Conservation (phyloP, 331 rosid species). For the Acacia concinna region DNA sequence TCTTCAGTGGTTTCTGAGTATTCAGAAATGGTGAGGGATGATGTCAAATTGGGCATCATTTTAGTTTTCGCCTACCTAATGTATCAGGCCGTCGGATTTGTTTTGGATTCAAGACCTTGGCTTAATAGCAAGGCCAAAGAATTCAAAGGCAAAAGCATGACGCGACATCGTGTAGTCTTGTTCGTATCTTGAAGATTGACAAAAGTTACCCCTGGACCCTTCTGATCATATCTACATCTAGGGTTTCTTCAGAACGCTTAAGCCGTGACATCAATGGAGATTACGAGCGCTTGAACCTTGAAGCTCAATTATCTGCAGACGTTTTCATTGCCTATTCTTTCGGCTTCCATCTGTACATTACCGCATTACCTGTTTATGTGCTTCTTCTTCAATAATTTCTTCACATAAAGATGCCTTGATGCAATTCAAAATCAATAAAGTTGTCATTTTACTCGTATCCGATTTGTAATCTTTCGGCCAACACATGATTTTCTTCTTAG, state of each 20-base stretch:
- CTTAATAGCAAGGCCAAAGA: constrained; percentile 20
- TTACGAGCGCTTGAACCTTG: background rate
- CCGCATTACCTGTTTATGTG: constrained; percentile 5
- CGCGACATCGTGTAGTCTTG: constrained; percentile 14
- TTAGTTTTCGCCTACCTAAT: constrained; percentile 35
- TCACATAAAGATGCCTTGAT: background rate
- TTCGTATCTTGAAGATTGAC: constrained; percentile 36
- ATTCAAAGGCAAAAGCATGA: constrained; percentile 36
- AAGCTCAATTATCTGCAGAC: background rate
- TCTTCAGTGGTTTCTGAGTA: constrained; percentile 24
- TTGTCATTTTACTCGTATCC: background rate
- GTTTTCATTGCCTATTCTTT: background rate
- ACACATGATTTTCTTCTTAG: background rate
- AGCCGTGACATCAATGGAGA: background rate
- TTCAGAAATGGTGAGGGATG: constrained; percentile 39
- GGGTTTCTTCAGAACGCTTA: background rate
- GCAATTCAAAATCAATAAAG: background rate
- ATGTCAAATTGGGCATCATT: constrained; percentile 47
- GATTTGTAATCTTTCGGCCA: too few relatives aligned
- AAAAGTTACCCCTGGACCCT: constrained; percentile 1
- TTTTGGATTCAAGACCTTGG: constrained; percentile 39
- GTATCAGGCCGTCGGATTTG: constrained; percentile 33
- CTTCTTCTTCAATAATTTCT: background rate
- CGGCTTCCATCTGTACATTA: background rate
- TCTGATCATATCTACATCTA: background rate